These are phyloP conservation scores for Jaapia argillacea DNA, from an alignment of 768 basidiomycete genomes.

Conservation along the genomic window DNA sequence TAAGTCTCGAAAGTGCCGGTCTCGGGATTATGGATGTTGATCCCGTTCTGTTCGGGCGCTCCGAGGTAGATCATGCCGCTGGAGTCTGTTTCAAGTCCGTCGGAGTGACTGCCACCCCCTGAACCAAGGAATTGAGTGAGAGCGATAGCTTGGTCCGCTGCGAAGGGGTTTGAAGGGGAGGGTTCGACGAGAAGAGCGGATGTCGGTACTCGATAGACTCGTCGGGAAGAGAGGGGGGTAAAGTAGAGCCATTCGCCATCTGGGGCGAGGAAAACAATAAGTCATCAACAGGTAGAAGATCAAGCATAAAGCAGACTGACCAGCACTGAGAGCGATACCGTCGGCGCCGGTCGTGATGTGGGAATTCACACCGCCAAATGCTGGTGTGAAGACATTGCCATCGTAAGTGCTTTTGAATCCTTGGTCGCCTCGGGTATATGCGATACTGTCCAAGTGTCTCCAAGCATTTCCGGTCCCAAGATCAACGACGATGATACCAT, in stretches of 20 bases:
- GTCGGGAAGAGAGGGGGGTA: constrained; percentile 7
- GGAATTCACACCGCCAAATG: no score
- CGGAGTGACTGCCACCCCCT: constrained; percentile 5
- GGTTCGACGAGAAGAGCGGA: constrained; percentile 9
- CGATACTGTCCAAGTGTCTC: constrained; percentile 10
- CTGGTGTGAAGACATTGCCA: background rate
- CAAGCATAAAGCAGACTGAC: constrained; percentile 3
- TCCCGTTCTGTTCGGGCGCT: constrained; percentile 7
- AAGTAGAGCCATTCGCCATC: constrained; percentile 8
- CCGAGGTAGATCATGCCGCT: constrained; percentile 8
- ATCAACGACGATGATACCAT: constrained; percentile 10
- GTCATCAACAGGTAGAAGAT: background rate
- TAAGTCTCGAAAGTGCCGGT: constrained; percentile 8
- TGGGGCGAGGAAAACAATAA: no score
- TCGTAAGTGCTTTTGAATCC: background rate
- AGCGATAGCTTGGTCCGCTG: constrained; percentile 3
- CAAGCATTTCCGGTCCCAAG: constrained; percentile 10
- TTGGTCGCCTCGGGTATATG: background rate
- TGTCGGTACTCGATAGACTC: constrained; percentile 9
- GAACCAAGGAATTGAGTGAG: constrained; percentile 5
- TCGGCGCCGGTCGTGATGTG: constrained; percentile 3
- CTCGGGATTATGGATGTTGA: constrained; percentile 7
- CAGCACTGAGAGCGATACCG: constrained; percentile 10
- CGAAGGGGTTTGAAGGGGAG: constrained; percentile 6
- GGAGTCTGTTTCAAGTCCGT: constrained; percentile 9